These are phyloP conservation scores for Syzygium aqueum DNA, from an alignment of 345 rosid species.

Conservation along the genomic window DNA sequence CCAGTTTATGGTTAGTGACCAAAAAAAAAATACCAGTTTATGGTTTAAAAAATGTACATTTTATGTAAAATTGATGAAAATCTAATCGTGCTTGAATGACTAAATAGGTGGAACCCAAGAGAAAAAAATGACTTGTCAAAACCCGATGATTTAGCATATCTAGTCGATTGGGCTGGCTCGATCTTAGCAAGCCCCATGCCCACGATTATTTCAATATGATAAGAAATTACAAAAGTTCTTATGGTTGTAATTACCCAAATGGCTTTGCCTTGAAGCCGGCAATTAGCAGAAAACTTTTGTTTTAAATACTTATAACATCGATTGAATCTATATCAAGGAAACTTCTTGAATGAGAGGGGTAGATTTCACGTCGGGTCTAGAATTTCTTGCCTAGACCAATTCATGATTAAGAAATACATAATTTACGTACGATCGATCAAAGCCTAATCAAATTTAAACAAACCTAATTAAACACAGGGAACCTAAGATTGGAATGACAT, in stretches of 20 bases:
- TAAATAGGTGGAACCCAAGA: accelerated
- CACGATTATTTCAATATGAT: not conserved
- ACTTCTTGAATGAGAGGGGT: not conserved
- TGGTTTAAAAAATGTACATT: too few species aligned
- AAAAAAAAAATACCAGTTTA: too few species aligned
- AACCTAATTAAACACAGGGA: not conserved
- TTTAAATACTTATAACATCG: not conserved
- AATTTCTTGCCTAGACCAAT: not conserved
- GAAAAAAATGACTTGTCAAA: too few species aligned
- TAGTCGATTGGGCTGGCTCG: not conserved
- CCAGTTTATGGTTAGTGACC: too few species aligned
- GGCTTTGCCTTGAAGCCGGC: not conserved
- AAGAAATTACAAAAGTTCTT: not conserved
- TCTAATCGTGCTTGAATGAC: not conserved
- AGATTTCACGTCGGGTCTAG: not conserved
- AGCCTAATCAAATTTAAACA: not conserved
- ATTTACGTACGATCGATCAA: not conserved
- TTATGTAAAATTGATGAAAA: too few species aligned
- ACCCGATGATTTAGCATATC: not conserved
- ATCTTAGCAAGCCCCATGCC: not conserved
- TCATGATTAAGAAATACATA: not conserved
- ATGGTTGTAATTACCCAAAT: accelerated
- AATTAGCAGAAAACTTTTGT: not conserved
- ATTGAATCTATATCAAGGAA: not conserved
- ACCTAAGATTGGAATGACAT: not conserved